Conservation (phyloP, 2,329 filamentous ascomycete species). For the Ascochyta viciae-villosae region DNA sequence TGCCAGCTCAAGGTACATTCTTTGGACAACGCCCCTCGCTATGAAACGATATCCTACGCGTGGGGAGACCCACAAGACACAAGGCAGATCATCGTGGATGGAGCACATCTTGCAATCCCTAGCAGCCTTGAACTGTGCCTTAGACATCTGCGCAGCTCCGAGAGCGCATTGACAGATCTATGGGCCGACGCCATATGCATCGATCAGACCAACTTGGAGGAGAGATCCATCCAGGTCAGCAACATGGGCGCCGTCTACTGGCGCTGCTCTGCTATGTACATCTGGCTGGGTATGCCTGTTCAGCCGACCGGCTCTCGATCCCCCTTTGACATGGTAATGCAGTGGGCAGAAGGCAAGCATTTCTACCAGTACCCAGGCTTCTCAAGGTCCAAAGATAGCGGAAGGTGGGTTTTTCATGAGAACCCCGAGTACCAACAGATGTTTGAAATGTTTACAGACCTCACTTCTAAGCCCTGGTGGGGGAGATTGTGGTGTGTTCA, state of each 20-base stretch:
- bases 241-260: slow-evolving; percentile 20
- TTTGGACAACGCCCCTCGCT: background rate
- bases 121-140: slow-evolving; percentile 1
- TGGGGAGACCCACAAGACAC: slow-evolving; percentile 5
- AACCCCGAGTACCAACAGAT: slow-evolving; percentile 3
- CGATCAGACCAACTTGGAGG: slow-evolving; percentile 15
- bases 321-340: slow-evolving; percentile 4
- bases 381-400: background rate
- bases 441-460: background rate
- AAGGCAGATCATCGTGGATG: background rate
- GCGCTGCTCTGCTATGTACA: slow-evolving; percentile 1
- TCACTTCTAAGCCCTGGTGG: slow-evolving; percentile 7
- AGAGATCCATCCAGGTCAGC: slow-evolving; percentile 14
- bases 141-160: background rate
- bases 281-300: slow-evolving; percentile 24
- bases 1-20: background rate
- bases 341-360: background rate
- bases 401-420: background rate
- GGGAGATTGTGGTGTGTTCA: slow-evolving; percentile 3
- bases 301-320: background rate
- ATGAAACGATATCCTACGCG: slow-evolving; percentile 6
- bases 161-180: background rate
- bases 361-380: slow-evolving; percentile 5
- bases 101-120: background rate
- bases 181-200: slow-evolving; percentile 24